phyloP scores from a whole-genome alignment of 2,329 filamentous ascomycete species.

The Verticillium nonalfalfae region DNA sequence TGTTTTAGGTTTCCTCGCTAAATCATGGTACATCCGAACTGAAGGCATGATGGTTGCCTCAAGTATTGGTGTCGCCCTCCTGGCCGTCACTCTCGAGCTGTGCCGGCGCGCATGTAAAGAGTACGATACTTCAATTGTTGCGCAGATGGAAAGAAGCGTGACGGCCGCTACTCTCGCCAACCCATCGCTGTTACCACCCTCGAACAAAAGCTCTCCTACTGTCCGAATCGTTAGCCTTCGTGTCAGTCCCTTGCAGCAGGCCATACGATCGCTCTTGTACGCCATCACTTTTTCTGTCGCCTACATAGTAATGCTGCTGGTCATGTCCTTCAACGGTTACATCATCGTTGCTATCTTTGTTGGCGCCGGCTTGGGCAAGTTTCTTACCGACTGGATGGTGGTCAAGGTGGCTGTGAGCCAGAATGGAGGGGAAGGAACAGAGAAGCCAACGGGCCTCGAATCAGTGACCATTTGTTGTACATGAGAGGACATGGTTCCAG shows the following conservation, averaged over 20 bases:
- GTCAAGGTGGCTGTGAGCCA: conserved; percentile 17
- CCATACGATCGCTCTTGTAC: background rate
- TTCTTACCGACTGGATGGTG: conserved; percentile 40
- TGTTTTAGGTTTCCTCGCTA: conserved; percentile 1
- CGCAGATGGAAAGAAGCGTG: conserved; percentile 1
- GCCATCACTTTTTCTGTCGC: conserved; percentile 4
- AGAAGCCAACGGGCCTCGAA: conserved; percentile 24
- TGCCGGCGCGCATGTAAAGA: background rate
- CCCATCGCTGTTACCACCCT: background rate
- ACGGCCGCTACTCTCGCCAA: background rate
- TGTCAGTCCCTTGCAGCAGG: conserved; percentile 1
- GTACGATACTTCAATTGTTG: background rate
- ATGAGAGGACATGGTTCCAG: background rate
- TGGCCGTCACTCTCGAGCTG: conserved; percentile 3
- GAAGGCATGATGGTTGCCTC: conserved; percentile 8
- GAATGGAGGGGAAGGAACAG: conserved; percentile 13
- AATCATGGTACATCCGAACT: conserved; percentile 4
- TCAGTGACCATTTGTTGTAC: conserved; percentile 39
- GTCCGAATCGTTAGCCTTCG: background rate
- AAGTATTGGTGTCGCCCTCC: conserved; percentile 1
- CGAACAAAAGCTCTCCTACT: accelerated
- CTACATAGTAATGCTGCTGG: conserved; percentile 3
- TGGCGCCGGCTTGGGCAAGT: conserved; percentile 43
- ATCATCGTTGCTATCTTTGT: conserved; percentile 15
- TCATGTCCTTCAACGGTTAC: conserved; percentile 8